Base-by-base conservation (phyloP, 306 rosid species). In the Sechiopsis laciniata region DNA sequence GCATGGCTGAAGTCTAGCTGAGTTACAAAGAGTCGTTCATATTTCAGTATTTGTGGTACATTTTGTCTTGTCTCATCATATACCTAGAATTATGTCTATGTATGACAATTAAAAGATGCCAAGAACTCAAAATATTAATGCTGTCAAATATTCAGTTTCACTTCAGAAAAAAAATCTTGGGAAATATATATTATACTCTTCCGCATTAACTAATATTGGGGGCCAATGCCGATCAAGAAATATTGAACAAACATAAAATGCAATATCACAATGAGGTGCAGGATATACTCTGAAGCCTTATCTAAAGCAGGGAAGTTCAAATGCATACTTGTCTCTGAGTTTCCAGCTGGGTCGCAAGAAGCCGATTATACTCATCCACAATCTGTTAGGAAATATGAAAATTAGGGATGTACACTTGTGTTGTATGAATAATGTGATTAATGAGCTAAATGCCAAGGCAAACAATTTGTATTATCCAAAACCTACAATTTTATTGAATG, bases 281-380 rank as follows among this genome's bases (percentile, higher is more conserved):
- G 26, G 24, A 71, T 3, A 20, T 57, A 76, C 26, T 22, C 29
- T 45, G 21, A 74, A 48, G 56, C 16, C 7, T 9, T 10, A 37
- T 11, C 5, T 9, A 63, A 63, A 63, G 48, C 40, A n/a, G 26
- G 16, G 15, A 22, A 57, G 51, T 9, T 56, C 13, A 69, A 59
- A 50, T 70, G 72, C 90, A 73, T 81, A 94, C 99, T 76, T 85
- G 97, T 89, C 97, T 91, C 77, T 94, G 96, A 77, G 82, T 85
- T 80, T 94, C 95, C 83, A 91, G 83, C 84, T 91, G 99, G 74
- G 90, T 88, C 55, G 96, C 85, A 79, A 94, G 90, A 69, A 91
- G 97, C 75, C 67, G 85, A 83, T 94, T 94, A 86, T 94, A 94
- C 67, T 91, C 99, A 13, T 91, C 96, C 78, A 84, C 85, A 85